Conservation (phyloP, 768 basidiomycete species). For the Strobilomyces echinocephalus region DNA sequence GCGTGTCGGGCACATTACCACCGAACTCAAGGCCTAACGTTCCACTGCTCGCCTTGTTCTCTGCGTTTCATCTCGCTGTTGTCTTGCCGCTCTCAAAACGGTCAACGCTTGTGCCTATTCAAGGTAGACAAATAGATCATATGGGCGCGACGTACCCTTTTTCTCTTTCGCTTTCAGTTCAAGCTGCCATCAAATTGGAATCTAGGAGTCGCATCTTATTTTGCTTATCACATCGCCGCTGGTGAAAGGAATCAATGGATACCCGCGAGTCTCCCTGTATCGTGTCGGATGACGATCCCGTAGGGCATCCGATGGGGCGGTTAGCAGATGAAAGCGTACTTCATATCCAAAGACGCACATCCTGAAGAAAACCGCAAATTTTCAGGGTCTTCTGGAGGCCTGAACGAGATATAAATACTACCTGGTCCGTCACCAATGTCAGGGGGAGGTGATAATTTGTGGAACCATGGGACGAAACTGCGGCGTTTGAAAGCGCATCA, state of each 20-base stretch:
- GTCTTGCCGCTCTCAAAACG: background rate
- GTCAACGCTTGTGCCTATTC: background rate
- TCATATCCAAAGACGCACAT: background rate
- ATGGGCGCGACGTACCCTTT: background rate
- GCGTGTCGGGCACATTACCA: background rate
- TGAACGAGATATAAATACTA: background rate
- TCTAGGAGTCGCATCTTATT: background rate
- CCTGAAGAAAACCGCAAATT: background rate
- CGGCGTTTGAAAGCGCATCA: too few species aligned
- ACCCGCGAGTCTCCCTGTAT: background rate
- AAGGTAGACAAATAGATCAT: background rate
- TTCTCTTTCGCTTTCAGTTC: background rate
- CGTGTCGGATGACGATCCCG: background rate
- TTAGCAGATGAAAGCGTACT: background rate
- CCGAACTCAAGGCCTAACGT: background rate
- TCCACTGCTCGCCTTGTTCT: background rate
- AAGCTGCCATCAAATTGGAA: background rate
- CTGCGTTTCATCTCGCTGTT: conserved; percentile 3
- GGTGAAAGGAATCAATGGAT: background rate
- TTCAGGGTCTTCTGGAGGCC: background rate
- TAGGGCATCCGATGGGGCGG: background rate
- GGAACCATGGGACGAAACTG: too few species aligned
- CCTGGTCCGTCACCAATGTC: background rate
- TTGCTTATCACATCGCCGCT: background rate
- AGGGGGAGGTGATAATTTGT: too few species aligned